phyloP scores from a whole-genome alignment of 345 rosid genomes.

The Sapria himalayana region DNA sequence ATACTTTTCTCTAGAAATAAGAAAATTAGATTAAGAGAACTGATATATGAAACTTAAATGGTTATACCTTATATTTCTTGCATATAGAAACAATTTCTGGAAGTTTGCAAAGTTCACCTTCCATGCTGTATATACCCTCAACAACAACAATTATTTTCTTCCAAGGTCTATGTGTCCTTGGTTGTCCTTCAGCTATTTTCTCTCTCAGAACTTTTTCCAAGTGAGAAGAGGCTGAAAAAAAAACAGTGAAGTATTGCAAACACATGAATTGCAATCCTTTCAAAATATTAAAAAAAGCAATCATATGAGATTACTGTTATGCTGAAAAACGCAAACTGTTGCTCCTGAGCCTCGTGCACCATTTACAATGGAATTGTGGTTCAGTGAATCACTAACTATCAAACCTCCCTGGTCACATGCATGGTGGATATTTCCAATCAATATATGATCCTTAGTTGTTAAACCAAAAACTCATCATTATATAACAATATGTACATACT shows the following conservation, averaged over 20 bases:
- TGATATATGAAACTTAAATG: too few species aligned
- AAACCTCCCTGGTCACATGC: constrained; percentile 46
- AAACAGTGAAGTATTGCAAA: constrained; percentile 1
- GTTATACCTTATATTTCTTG: constrained; percentile 72
- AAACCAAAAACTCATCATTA: background rate
- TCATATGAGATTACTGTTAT: constrained; percentile 44
- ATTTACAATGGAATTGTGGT: constrained; percentile 85
- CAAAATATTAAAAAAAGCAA: background rate
- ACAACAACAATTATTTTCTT: constrained; percentile 74
- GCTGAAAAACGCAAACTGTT: constrained; percentile 79
- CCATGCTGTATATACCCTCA: constrained; percentile 96
- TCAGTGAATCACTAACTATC: constrained; percentile 82
- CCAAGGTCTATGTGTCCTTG: constrained; percentile 89
- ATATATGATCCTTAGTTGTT: background rate
- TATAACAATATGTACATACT: constrained; percentile 19
- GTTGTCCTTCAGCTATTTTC: constrained; percentile 86
- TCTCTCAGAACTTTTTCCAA: constrained; percentile 82
- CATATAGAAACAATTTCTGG: constrained; percentile 83
- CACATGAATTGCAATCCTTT: constrained; percentile 2
- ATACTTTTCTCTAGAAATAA: too few species aligned
- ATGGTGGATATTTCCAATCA: constrained; percentile 1
- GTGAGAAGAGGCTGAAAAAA: constrained; percentile 61
- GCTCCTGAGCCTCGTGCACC: constrained; percentile 99
- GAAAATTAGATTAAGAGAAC: too few species aligned
- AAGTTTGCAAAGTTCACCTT: constrained; percentile 75